Percentiles rank a stretch among this genome's conserved stretches.
These are phyloP conservation scores for Microdochium bolleyi DNA, from an alignment of 2,329 filamentous ascomycete genomes.

Conservation along the genomic window DNA sequence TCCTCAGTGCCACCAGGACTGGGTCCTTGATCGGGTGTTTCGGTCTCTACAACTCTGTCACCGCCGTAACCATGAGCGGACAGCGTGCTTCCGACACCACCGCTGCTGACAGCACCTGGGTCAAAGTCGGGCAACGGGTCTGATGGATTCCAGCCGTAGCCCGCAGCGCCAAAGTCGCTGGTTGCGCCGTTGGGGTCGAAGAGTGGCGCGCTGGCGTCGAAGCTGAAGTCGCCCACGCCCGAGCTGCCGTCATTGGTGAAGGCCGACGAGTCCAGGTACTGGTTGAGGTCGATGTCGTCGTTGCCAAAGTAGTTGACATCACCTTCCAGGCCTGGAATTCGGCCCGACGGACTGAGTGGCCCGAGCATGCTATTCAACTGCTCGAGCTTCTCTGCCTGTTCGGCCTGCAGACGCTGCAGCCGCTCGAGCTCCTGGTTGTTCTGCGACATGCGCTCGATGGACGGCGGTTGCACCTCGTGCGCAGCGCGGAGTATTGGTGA, in stretches of 20 bases:
- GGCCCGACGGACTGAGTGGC: slow-evolving; percentile 72
- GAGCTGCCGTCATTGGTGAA: slow-evolving; percentile 13
- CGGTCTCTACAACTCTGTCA: slow-evolving; percentile 15
- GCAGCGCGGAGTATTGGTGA: neutral
- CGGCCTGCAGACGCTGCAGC: slow-evolving; percentile 68
- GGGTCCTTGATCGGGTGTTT: slow-evolving; percentile 26
- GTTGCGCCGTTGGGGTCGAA: slow-evolving; percentile 6
- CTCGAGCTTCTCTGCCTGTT: slow-evolving; percentile 71
- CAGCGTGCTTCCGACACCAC: slow-evolving; percentile 2
- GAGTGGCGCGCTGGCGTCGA: slow-evolving; percentile 25
- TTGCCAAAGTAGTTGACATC: slow-evolving; percentile 24
- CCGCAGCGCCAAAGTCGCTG: slow-evolving; percentile 12
- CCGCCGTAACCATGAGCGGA: slow-evolving; percentile 6
- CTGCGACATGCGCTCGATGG: slow-evolving; percentile 54
- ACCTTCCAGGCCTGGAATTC: slow-evolving; percentile 61
- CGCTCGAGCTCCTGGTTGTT: slow-evolving; percentile 72
- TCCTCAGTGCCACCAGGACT: slow-evolving; percentile 44
- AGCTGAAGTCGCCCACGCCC: slow-evolving; percentile 27
- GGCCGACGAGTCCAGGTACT: slow-evolving; percentile 33
- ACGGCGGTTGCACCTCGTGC: slow-evolving; percentile 26
- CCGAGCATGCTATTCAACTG: slow-evolving; percentile 67
- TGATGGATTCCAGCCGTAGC: neutral
- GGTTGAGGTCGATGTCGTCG: slow-evolving; percentile 42
- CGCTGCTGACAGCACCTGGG: slow-evolving; percentile 10
- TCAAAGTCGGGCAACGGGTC: slow-evolving; percentile 6